phyloP scores from a whole-genome alignment of 2,329 filamentous ascomycete genomes.

The Colletotrichum sp. region DNA sequence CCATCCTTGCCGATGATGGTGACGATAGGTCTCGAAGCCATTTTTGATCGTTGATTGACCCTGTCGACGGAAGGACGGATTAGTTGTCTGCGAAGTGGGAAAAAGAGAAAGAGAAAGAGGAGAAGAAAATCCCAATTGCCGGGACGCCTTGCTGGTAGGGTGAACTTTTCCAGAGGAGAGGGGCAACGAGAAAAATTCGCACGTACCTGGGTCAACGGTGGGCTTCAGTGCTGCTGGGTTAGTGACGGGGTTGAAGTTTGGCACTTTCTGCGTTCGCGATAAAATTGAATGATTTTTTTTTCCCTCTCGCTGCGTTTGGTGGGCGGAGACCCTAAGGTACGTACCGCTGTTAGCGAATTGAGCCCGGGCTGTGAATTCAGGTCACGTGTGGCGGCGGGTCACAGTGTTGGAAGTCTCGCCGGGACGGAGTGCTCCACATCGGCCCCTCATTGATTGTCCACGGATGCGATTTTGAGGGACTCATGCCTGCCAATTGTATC shows the following conservation, averaged over 20 bases:
- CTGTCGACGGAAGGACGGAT: conserved; percentile 10
- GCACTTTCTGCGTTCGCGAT: conserved; percentile 31
- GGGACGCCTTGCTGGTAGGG: conserved; percentile 9
- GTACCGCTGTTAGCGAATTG: conserved; percentile 29
- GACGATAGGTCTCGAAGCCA: conserved; percentile 97
- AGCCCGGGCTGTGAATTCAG: background rate
- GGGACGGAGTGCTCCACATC: background rate
- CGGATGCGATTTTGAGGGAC: background rate
- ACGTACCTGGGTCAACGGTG: conserved; percentile 44
- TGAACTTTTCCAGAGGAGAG: background rate
- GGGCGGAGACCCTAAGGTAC: conserved; percentile 43
- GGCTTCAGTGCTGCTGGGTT: conserved; percentile 29
- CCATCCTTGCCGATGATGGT: conserved; percentile 97
- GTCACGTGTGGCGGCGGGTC: background rate
- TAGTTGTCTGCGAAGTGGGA: conserved; percentile 16
- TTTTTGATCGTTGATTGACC: conserved; percentile 48
- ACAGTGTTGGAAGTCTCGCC: background rate
- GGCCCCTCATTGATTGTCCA: background rate
- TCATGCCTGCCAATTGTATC: background rate
- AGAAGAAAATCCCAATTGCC: background rate
- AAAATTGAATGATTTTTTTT: conserved; percentile 41
- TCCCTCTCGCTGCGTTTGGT: conserved; percentile 32
- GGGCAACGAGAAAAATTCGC: background rate
- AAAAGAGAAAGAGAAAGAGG: background rate
- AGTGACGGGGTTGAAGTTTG: conserved; percentile 35